Base-by-base conservation (phyloP, 805 yeast species). In the Metschnikowia arizonensis region DNA sequence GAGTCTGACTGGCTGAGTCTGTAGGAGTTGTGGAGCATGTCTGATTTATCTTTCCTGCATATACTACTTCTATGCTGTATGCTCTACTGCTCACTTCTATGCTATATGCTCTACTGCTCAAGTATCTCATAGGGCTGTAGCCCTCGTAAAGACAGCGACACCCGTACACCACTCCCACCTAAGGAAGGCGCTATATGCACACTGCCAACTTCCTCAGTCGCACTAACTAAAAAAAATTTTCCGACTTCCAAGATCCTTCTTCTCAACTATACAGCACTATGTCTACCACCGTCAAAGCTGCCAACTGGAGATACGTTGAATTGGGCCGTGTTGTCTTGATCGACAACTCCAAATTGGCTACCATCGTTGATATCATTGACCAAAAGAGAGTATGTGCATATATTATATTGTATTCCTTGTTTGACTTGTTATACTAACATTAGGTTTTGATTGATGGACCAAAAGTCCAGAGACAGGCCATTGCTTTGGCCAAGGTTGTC, bases 241-340 rank as follows among this genome's bases (percentile, higher is more conserved):
- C 48, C 47, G 35, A 43, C 45, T 40, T 36, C 26, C 37, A 41
- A 39, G 36, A 33, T 33, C 36, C 34, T 42, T 49, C 46, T 47
- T 45, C 44, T 44, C 48, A 45, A 33, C 36, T 37, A 46, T 48
- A 49, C 46, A 50, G 50, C 54, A 50, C 44, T 45, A 53, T 53
- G 57, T 53, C 57, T 52, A 49, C 88, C 71, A 75, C 85, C 72
- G 93, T 93, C 75, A 85, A 88, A 81, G 87, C 96, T 73, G 80
- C 96, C 74, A 87, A 87, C 91, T 93, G 98, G 98, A 88, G 97
- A 87, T 83, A 82, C 71, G 99, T 93, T 74, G 97, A 91, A 83
- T 87, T 90, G 72, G 99, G 99, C 76, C 96, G 99, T 81, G 87
- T 93, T 72, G 96, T 90, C 74, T 85, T 91, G 70, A 72, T 91